phyloP scores from a whole-genome alignment of 345 rosid genomes.

The Rhodomyrtus tomentosa region DNA sequence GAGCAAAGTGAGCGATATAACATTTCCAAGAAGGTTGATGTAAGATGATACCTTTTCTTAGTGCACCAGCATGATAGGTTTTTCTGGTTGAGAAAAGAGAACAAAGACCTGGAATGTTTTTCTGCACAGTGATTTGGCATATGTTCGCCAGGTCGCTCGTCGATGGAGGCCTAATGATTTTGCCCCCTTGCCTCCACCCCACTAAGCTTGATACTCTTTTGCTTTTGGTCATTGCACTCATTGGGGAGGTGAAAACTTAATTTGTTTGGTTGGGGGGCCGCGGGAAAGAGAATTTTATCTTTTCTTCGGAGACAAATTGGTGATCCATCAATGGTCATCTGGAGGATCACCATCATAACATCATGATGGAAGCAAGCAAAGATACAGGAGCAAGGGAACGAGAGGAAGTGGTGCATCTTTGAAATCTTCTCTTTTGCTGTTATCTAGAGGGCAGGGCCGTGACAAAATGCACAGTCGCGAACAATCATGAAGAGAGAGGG shows the following conservation, averaged over 20 bases:
- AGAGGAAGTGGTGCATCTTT: not conserved
- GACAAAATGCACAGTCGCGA: not conserved
- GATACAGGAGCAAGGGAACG: not conserved
- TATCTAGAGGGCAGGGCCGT: not conserved
- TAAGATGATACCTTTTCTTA: not conserved
- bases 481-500: not conserved
- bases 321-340: not conserved
- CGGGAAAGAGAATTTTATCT: not conserved
- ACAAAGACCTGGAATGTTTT: not conserved
- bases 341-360: not conserved
- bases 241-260: constrained; percentile 4
- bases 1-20: not conserved
- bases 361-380: not conserved
- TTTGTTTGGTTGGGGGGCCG: no score
- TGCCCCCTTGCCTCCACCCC: constrained; percentile 10
- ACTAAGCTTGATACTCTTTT: constrained; percentile 9
- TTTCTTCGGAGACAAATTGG: not conserved
- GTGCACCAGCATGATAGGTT: not conserved
- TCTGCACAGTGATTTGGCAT: constrained; percentile 1
- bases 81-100: not conserved
- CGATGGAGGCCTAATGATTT: constrained; percentile 10
- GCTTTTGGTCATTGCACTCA: constrained; percentile 15
- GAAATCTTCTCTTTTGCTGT: not conserved
- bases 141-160: not conserved
- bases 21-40: not conserved